Base-by-base conservation (phyloP, 2,329 filamentous ascomycete genomes). In the Helicocarpus griseus region DNA sequence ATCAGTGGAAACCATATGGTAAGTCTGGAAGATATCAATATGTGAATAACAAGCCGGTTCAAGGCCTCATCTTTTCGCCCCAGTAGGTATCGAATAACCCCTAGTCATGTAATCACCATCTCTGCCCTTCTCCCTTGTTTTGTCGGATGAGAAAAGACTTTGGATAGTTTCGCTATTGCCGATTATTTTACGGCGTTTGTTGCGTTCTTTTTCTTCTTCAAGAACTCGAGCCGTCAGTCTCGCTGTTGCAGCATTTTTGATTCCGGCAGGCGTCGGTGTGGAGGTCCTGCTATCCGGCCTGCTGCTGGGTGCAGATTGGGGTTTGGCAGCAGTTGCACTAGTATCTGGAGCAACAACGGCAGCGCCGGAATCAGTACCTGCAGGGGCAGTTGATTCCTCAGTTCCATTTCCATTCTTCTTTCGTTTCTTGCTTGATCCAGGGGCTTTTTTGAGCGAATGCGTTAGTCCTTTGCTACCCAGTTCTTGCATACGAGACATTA, bases 171-270 rank as follows among this genome's bases (percentile, higher is more conserved):
- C 77, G 60, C 75, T 81, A 52, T 76, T 72, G 3, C 77, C 82
- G 59, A 88, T 61, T 63, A 89, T 61, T 63, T 87, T 95, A 54
- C 87, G 77, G 58, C 84, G 75, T 71, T 91, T 95, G 58, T 89
- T 89, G 51, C 80, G 77, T 61, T 86, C 82, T 48, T 91, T 86
- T 65, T 96, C 88, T 62, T 97, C 91, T 22, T 86, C 85, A 24
- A 97, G 67, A 0, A 98, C 90, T 59, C 84, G 89, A 0, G 86
- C 87, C 0, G 91, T 95, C 40, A 98, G 71, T 3, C 83, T 86
- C 0, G 91, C 90, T 0, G 93, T 93, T 51, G 87, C 80, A 0
- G 87, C 76, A 60, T 97, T 95, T 66, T 95, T 95, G 67, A 97
- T 95, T 9, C 85, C 82, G 49, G 76, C 70, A 4, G 58, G 54